Evolutionary conservation across 2,329 filamentous ascomycete genomes (phyloP).

Genomic region (Calonectria leucothoes): DNA sequence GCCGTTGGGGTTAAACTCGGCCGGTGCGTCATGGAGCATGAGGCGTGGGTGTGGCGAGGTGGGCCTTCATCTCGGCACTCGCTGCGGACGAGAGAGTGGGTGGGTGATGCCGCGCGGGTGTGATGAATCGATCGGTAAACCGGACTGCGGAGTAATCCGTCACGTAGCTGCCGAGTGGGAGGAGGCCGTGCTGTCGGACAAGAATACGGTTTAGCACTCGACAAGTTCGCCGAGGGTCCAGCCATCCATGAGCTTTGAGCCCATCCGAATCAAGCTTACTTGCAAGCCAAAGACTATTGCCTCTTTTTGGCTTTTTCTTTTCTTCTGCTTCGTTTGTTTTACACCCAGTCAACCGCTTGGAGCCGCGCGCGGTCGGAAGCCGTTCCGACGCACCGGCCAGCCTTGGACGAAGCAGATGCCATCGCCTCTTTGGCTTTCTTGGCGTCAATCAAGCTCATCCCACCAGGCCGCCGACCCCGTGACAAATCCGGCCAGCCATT

Average conservation of each 20-base stretch:
- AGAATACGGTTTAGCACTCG: too few relatives aligned
- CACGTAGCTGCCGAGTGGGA: not conserved
- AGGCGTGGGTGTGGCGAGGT: not conserved
- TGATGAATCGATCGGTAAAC: not conserved
- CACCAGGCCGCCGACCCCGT: not conserved
- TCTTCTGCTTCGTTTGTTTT: not conserved
- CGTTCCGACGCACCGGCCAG: not conserved
- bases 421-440: not conserved
- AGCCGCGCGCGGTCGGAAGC: not conserved
- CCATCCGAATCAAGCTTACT: not conserved
- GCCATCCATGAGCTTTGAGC: too few relatives aligned
- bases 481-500: not conserved
- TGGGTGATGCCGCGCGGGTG: not conserved
- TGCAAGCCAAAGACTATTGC: not conserved
- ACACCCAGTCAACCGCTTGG: not conserved
- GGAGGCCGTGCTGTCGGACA: not conserved
- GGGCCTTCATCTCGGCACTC: conserved; percentile 1
- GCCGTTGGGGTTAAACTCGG: not conserved
- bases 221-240: too few relatives aligned
- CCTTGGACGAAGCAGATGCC: not conserved
- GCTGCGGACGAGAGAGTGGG: not conserved
- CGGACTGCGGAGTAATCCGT: not conserved
- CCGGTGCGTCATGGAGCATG: not conserved
- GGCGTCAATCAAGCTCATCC: not conserved
- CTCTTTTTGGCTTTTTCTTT: not conserved